These are phyloP conservation scores for Mariannaea sp. DNA, from an alignment of 2,329 filamentous ascomycete genomes.

Conservation along the genomic window DNA sequence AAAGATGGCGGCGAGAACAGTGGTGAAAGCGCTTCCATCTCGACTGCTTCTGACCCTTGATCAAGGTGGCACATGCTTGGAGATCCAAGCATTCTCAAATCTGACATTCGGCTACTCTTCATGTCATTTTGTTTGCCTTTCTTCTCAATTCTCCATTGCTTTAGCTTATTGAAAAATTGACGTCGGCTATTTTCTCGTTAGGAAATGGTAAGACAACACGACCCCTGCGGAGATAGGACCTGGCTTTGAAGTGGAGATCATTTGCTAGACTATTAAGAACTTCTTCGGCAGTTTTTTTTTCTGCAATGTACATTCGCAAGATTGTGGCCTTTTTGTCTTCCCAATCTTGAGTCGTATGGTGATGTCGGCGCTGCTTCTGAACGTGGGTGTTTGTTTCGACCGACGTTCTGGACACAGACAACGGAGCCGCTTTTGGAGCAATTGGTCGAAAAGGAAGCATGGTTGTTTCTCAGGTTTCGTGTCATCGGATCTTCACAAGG, in stretches of 20 bases:
- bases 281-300: neutral
- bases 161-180: neutral
- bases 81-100: neutral
- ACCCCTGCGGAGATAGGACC: neutral
- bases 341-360: neutral
- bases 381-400: neutral
- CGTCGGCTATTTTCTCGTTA: neutral
- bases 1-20: no score
- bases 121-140: neutral
- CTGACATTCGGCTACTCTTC: neutral
- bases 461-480: no score
- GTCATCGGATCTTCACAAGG: no score
- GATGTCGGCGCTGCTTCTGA: neutral
- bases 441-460: neutral
- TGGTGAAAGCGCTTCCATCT: no score
- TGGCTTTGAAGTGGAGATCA: neutral
- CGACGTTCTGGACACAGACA: neutral
- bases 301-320: neutral
- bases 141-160: neutral
- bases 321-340: neutral
- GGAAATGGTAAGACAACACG: neutral
- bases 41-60: neutral
- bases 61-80: neutral
- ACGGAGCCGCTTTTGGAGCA: neutral
- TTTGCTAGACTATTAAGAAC: neutral